Evolutionary conservation across 768 basidiomycete genomes (phyloP), one percentile per base, ranked within the genome.

Genomic region (Omphalotus guepiniiformis): DNA sequence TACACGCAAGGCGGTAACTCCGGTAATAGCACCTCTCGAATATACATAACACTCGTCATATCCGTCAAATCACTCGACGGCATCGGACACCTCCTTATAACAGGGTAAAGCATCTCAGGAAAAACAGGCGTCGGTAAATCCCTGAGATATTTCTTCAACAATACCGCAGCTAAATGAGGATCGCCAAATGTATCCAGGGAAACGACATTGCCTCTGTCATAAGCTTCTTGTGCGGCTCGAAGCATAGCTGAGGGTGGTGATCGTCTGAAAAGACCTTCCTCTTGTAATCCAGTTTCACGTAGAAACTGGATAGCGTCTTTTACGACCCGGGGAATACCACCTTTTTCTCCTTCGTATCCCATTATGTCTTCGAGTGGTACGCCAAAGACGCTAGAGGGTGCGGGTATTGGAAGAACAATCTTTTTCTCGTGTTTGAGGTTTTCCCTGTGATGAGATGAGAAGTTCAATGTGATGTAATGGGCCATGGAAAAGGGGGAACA

Each of bases 91-190:
- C 75, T 73, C 29, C 74, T 75, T 32, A 93, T 79, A 28, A 71
- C 44, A 5, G 79, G 72, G 62, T 91, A 93, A 12, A 83, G 62
- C 4, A 58, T 62, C 63, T 89, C 88, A 0, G 84, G 78, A 54
- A 93, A 88, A n/a, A 88, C 65, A 3, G 91, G 85, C 42, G 79
- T 74, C 2, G 88, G 88, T 1, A 93, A 69, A 61, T 91, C 88
- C 29, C 88, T 78, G 21, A 93, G 66, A 59, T 86, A 92, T 60
- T 89, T 91, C 70, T 93, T 93, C 46, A 93, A 66, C 28, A 93
- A 71, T 1, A 93, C 91, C 7, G 91, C 88, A 3, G 88, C 87
- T 1, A 93, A 74, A 62, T 88, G 76, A 5, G 88, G 83, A 55
- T 92, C 89, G 0, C 73, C 75, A 57, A 88, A 92, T 2, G 73